Evolutionary conservation across 2,329 filamentous ascomycete species (phyloP).

Genomic region (Verticillium zaregamsianum): DNA sequence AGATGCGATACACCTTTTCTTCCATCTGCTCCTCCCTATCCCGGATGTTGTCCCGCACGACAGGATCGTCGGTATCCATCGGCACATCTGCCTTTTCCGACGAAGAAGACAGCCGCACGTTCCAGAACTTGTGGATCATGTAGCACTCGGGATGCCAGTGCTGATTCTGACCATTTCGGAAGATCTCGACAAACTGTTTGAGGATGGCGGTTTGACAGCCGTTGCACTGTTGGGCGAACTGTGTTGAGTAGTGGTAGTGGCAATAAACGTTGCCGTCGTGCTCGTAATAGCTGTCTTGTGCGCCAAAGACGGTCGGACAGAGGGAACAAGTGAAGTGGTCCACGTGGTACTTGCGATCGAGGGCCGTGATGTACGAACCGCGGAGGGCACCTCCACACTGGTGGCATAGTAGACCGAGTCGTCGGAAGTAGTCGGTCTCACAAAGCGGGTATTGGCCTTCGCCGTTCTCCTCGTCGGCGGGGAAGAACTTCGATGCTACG

Average conservation of each 20-base stretch:
- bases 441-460: slow-evolving; percentile 88
- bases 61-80: slow-evolving; percentile 44
- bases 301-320: slow-evolving; percentile 95
- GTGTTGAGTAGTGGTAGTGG: slow-evolving; percentile 97
- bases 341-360: slow-evolving; percentile 98
- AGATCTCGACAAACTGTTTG: slow-evolving; percentile 99
- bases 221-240: slow-evolving; percentile 93
- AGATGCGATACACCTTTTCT: slow-evolving; percentile 95
- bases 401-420: slow-evolving; percentile 85
- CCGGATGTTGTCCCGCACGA: slow-evolving; percentile 71
- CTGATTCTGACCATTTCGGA: slow-evolving; percentile 94
- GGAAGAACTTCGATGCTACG: slow-evolving; percentile 98
- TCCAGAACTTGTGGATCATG: slow-evolving; percentile 99
- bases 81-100: slow-evolving; percentile 43
- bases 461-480: slow-evolving; percentile 85
- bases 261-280: slow-evolving; percentile 96
- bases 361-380: slow-evolving; percentile 95
- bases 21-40: slow-evolving; percentile 92
- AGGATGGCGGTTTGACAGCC: slow-evolving; percentile 95
- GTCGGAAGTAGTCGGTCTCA: slow-evolving; percentile 95
- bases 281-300: slow-evolving; percentile 98
- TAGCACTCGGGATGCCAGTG: slow-evolving; percentile 99
- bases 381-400: slow-evolving; percentile 89
- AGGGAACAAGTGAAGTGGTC: slow-evolving; percentile 98
- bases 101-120: slow-evolving; percentile 74